These are phyloP conservation scores for Caryopteris hybrid DNA, from an alignment of 305 asterid species.

Conservation along the genomic window DNA sequence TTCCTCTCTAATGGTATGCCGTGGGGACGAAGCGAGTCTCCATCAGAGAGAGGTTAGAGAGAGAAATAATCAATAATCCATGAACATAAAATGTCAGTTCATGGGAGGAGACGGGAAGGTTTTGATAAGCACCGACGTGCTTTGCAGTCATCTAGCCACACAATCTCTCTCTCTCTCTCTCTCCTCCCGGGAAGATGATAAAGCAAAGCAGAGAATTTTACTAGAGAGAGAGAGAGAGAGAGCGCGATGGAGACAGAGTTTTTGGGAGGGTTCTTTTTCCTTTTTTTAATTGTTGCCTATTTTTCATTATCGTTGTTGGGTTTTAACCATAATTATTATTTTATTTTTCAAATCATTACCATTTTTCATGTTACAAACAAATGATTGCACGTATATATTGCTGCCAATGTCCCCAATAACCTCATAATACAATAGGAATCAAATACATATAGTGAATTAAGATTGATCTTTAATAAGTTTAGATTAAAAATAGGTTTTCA, in stretches of 20 bases:
- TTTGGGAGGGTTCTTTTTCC: slow-evolving; percentile 15
- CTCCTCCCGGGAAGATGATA: slow-evolving; percentile 29
- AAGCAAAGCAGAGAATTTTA: slow-evolving; percentile 11
- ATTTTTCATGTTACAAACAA: too few species aligned
- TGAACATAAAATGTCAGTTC: slow-evolving; percentile 18
- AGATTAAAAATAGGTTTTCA: too few species aligned
- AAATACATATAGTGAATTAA: too few species aligned
- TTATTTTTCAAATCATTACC: too few species aligned
- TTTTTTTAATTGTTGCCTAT: background rate
- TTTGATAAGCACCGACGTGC: slow-evolving; percentile 46
- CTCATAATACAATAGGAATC: too few species aligned
- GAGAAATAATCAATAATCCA: slow-evolving; percentile 21
- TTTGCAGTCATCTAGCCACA: slow-evolving; percentile 32
- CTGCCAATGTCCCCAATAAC: too few species aligned
- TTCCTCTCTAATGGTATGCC: slow-evolving; percentile 37
- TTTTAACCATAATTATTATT: slow-evolving; percentile 5
- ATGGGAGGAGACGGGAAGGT: slow-evolving; percentile 14
- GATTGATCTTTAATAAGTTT: too few species aligned
- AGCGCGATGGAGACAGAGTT: slow-evolving; percentile 15
- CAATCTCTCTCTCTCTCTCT: slow-evolving; percentile 19
- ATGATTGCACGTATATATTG: too few species aligned
- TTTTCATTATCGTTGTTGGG: background rate
- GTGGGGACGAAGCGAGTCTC: slow-evolving; percentile 41
- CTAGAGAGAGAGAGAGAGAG: slow-evolving; percentile 5
- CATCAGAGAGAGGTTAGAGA: slow-evolving; percentile 32